Percentiles rank a stretch among this genome's conserved stretches.
These are phyloP conservation scores for Bipolaris zeicola DNA, from an alignment of 2,329 filamentous ascomycete genomes.

Conservation along the genomic window DNA sequence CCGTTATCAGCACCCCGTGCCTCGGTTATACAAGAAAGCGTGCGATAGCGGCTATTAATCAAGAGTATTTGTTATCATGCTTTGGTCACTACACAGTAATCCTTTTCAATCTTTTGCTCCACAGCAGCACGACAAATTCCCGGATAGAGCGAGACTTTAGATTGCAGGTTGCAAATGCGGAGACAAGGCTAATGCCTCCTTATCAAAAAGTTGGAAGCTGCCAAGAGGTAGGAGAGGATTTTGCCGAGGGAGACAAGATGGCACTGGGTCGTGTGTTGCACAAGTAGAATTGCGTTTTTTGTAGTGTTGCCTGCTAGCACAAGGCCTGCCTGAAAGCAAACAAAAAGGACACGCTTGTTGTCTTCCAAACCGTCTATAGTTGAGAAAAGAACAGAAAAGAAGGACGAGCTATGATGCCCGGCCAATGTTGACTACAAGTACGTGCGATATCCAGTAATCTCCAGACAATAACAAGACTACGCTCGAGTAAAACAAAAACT, in stretches of 20 bases:
- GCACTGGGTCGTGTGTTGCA: neutral
- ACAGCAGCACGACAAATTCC: neutral
- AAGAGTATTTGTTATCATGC: neutral
- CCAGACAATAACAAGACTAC: neutral
- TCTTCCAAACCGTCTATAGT: conserved; percentile 17
- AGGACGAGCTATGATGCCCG: neutral
- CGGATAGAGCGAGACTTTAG: neutral
- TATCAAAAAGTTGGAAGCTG: neutral
- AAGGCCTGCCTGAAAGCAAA: conserved; percentile 5
- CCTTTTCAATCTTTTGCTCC: neutral
- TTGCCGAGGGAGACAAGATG: neutral
- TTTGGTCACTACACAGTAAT: neutral
- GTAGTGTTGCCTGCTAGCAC: conserved; percentile 3
- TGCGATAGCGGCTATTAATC: neutral
- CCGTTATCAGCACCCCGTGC: neutral
- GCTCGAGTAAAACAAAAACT: neutral
- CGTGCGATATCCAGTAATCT: neutral
- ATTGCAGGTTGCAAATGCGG: neutral
- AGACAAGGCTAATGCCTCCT: neutral
- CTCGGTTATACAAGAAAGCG: neutral
- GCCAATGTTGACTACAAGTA: neutral
- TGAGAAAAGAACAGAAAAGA: conserved; percentile 6
- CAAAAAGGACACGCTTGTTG: neutral
- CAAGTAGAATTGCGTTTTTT: neutral
- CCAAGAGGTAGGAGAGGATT: neutral